Conservation (phyloP, 2,329 filamentous ascomycete species). For the Penicillium sp. region DNA sequence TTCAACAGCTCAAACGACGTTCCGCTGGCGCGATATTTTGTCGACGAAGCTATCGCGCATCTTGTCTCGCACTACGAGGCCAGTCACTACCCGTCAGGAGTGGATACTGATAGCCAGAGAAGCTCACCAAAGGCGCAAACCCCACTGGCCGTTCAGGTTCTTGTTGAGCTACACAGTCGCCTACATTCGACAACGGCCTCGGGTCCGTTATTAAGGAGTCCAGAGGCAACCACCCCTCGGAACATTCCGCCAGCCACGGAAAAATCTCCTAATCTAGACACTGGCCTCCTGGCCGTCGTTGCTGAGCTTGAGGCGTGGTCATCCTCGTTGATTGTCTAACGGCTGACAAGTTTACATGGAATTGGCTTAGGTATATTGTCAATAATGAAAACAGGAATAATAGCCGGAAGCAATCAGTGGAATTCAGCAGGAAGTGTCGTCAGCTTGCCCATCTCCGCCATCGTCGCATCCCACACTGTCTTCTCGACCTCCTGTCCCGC, state of each 20-base stretch:
- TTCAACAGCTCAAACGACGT: not conserved
- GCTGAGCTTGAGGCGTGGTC: too few relatives aligned
- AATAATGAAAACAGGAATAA: too few relatives aligned
- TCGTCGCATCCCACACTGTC: slow-evolving; percentile 29
- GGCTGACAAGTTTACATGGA: too few relatives aligned
- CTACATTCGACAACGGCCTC: not conserved
- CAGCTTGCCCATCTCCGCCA: slow-evolving; percentile 19
- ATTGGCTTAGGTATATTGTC: too few relatives aligned
- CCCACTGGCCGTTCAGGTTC: not conserved
- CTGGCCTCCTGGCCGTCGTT: too few relatives aligned
- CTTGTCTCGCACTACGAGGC: not conserved
- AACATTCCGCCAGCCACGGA: too few relatives aligned
- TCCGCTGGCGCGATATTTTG: not conserved
- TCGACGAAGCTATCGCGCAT: not conserved
- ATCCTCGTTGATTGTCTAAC: too few relatives aligned
- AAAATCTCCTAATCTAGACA: too few relatives aligned
- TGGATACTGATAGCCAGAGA: not conserved
- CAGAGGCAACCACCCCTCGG: too few relatives aligned
- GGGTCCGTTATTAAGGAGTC: too few relatives aligned
- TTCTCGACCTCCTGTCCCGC: slow-evolving; percentile 27
- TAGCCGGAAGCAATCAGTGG: not conserved
- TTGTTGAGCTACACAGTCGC: not conserved
- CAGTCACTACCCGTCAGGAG: too few relatives aligned
- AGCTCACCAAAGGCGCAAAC: too few relatives aligned
- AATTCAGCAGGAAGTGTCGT: not conserved